Base-by-base conservation (phyloP, 176 grass and related monocot genomes). In the Stipa capillata region DNA sequence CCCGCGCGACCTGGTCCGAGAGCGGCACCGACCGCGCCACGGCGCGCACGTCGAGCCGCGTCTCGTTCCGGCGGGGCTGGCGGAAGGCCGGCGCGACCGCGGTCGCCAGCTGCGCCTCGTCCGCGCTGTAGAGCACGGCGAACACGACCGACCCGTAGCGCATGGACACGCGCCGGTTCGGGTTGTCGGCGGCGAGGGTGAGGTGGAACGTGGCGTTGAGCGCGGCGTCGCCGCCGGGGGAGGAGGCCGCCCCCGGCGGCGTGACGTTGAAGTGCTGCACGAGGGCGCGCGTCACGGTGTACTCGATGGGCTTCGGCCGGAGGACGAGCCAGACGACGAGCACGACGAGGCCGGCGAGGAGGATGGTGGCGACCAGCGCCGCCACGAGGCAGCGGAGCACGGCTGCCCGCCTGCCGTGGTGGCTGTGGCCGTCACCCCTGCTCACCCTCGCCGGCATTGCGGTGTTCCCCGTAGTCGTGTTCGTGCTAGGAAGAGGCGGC, bases 241-340 rank as follows among this genome's bases (percentile, higher is more conserved):
- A n/a, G n/a, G n/a, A n/a, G n/a, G n/a, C n/a, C n/a, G n/a, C n/a
- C n/a, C n/a, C n/a, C 3, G 79, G 43, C 13, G 76, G 8, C 6
- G 85, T 92, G 62, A 92, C 36, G 89, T 90, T 92, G 86, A 94
- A 74, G 74, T 85, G 85, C 44, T 77, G 83, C 39, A 71, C 69
- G 50, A 42, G 41, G 76, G 89, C 91, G 29, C 29, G 52, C 14
- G 85, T 78, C 24, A 97, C 33, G 57, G 79, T 73, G 89, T 89
- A 97, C 28, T 89, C 86, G 61, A 97, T 79, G 52, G 94, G 84
- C 74, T 85, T 91, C 3, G 91, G 91, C 3, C 88, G 91, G 62
- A 91, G 81, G 33, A 85, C 81, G 21, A 97, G 81, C 94, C 91
- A 97, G 81, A 93, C 81, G 75, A 93, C 31, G 83, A 97, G 91